phyloP scores from a whole-genome alignment of 163 green algal genomes.

The Trebouxiophyceae sp. region DNA sequence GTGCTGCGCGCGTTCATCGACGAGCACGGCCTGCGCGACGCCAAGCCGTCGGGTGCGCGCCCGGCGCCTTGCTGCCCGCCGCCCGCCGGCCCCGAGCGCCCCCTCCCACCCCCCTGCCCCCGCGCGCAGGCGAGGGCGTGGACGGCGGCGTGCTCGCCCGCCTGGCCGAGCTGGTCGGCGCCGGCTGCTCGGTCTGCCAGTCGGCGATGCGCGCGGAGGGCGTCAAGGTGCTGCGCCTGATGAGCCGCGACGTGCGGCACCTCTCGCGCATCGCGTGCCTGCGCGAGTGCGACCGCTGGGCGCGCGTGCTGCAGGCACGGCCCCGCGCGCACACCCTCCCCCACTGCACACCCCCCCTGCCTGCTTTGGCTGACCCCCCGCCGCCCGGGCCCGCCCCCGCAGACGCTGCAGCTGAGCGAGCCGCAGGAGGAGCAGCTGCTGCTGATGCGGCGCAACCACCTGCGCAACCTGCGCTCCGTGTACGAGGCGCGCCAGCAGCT shows the following conservation, averaged over 20 bases:
- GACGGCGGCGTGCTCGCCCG: not conserved
- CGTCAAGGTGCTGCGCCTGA: constrained; percentile 21
- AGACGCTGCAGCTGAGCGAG: constrained; percentile 16
- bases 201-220: constrained; percentile 25
- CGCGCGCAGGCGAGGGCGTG: constrained; percentile 13
- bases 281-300: constrained; percentile 8
- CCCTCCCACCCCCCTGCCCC: no score
- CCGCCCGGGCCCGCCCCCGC: no score
- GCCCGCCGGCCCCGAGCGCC: no score
- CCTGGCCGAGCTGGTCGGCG: constrained; percentile 9
- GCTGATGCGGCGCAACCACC: constrained; percentile 32
- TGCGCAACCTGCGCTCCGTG: constrained; percentile 36
- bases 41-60: no score
- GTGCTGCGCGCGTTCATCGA: no score
- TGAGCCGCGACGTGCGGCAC: constrained; percentile 8
- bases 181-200: constrained; percentile 12
- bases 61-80: no score
- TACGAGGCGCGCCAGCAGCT: constrained; percentile 41
- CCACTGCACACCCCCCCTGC: no score
- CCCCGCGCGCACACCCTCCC: no score
- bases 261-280: constrained; percentile 12
- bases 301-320: not conserved
- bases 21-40: no score
- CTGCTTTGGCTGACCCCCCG: no score
- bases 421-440: constrained; percentile 42